phyloP scores from a whole-genome alignment of 495 filamentous ascomycete species.

The Extremus antarcticus region DNA sequence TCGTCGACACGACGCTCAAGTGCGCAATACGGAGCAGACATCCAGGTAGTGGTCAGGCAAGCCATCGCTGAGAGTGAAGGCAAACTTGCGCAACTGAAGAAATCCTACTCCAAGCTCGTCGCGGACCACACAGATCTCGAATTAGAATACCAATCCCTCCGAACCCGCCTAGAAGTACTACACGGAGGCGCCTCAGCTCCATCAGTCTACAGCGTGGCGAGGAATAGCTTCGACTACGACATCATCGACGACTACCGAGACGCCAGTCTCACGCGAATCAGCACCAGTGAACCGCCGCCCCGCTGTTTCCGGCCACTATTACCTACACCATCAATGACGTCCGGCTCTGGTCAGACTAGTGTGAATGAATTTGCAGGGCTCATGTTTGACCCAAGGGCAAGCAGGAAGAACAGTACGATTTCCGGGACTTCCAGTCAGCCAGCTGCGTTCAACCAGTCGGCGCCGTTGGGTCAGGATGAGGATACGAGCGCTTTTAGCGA shows the following conservation, averaged over 20 bases:
- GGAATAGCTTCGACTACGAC: slow-evolving; percentile 13
- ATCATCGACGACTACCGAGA: background rate
- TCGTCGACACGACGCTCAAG: background rate
- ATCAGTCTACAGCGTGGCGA: slow-evolving; percentile 1
- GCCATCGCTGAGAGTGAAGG: slow-evolving; percentile 15
- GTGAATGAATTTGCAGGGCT: background rate
- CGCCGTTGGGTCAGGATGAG: slow-evolving; percentile 15
- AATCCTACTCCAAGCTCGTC: slow-evolving; percentile 33
- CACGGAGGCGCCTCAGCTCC: slow-evolving; percentile 14
- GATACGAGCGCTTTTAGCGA: slow-evolving; percentile 23
- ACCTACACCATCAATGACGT: background rate
- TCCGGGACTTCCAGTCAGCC: background rate
- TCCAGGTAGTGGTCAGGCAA: background rate
- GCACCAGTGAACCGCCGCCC: background rate
- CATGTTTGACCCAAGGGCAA: background rate
- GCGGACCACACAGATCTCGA: slow-evolving; percentile 30
- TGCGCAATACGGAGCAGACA: background rate
- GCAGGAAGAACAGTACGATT: slow-evolving; percentile 4
- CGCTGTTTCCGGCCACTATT: background rate
- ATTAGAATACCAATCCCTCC: slow-evolving; percentile 19
- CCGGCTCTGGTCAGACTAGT: background rate
- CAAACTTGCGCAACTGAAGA: slow-evolving; percentile 37
- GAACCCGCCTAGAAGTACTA: slow-evolving; percentile 7
- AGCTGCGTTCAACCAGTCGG: slow-evolving; percentile 9
- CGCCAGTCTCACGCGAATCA: background rate